These are phyloP conservation scores for Glebionis coronaria DNA, from an alignment of 129 eudicot species.

Conservation along the genomic window DNA sequence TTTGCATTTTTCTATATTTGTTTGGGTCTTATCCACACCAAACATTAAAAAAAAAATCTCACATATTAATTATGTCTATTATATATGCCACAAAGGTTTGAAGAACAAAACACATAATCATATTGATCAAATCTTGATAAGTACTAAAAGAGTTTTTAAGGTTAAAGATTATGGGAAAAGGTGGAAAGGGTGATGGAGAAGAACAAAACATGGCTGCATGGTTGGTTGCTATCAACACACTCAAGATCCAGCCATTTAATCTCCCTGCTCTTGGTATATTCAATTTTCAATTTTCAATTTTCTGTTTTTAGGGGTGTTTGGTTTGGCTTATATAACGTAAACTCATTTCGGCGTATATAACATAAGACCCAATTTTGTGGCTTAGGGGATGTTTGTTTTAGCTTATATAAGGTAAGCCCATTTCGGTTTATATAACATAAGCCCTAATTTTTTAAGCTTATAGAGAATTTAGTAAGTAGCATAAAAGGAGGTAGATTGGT, in stretches of 20 bases:
- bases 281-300: not conserved
- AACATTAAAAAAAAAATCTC: not conserved
- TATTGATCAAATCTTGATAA: not conserved
- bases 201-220: slow-evolving; percentile 93
- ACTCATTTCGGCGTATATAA: too few species aligned
- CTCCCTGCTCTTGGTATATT: slow-evolving; percentile 83
- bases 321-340: too few species aligned
- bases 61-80: slow-evolving; percentile 2
- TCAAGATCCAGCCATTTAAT: slow-evolving; percentile 80
- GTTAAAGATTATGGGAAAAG: slow-evolving; percentile 43
- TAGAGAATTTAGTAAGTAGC: too few species aligned
- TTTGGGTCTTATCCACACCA: slow-evolving; percentile 15
- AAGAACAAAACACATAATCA: not conserved
- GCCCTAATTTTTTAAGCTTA: too few species aligned
- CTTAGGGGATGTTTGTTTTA: too few species aligned
- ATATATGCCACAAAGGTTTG: not conserved
- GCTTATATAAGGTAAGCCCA: too few species aligned
- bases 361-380: too few species aligned
- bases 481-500: too few species aligned
- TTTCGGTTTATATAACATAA: too few species aligned
- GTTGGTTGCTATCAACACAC: slow-evolving; percentile 69
- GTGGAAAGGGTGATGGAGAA: slow-evolving; percentile 33
- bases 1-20: too few species aligned
- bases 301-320: too few species aligned
- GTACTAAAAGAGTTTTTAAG: not conserved